Evolutionary conservation across 768 basidiomycete genomes (phyloP), one percentile per base, ranked within the genome.

Genomic region (Boletus speciosus): DNA sequence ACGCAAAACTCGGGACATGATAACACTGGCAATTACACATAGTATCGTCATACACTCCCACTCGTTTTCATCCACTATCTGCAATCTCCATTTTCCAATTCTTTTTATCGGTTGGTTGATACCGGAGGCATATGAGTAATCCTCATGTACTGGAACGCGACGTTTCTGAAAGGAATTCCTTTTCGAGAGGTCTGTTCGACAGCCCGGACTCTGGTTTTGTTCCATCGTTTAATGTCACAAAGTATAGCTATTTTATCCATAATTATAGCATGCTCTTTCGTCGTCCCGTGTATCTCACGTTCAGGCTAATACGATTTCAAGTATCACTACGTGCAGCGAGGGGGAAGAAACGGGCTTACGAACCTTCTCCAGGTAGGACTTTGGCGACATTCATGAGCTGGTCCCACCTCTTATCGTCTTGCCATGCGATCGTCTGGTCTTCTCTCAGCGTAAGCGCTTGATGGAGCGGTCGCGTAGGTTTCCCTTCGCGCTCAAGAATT

Each of bases 391-490:
- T 56, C 76, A 81, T 80, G 23, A 81, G 51, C 16, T 71, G 66
- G 23, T 81, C 75, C 83, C 84, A 90, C 43, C 71, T 69, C 43
- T 56, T 59, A 61, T 90, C 87, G 27, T 71, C 61, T 37, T 65
- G 71, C 86, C 88, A 90, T 9, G 57, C 68, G 16, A 88, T 80
- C 9, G 60, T 67, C 44, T 72, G 74, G 59, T 85, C 80, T 47
- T 76, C 75, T 40, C 71, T 73, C 57, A 90, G 66, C 0, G 76
- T 77, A 40, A 89, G 69, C 1, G 81, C 69, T 34, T 73, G 69
- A 41, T 71, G 71, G 14, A 76, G 65, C 3, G 71, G 70, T 12
- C 68, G 57, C 31, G 69, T 55, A 2, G 62, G 63, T 46, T 58
- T 67, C 11, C 69, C 66, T 3, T 67, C 68, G 6, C 60, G 64